A percentile compares a stretch with the other conserved stretches of the same genome.
Evolutionary conservation across 75 land plant species (phyloP).

Genomic region (Pinus taeda): DNA sequence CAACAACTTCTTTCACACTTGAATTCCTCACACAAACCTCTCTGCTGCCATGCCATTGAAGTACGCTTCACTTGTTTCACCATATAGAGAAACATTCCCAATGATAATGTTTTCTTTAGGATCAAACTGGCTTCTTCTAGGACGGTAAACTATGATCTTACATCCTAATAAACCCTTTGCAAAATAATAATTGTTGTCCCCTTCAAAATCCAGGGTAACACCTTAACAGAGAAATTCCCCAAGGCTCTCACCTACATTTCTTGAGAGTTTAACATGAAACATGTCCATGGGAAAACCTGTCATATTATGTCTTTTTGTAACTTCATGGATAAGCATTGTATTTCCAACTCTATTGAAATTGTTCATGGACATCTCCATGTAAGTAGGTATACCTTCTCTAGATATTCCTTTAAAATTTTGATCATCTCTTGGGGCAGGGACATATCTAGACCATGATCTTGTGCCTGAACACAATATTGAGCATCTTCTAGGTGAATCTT

Average conservation of each 20-base stretch:
- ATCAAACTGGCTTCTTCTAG: too few relatives aligned
- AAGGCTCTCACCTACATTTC: slow-evolving; percentile 95
- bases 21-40: too few relatives aligned
- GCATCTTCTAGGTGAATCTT: slow-evolving; percentile 96
- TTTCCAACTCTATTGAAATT: slow-evolving; percentile 95
- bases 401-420: slow-evolving; percentile 52
- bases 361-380: slow-evolving; percentile 66
- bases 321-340: slow-evolving; percentile 98
- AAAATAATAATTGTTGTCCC: slow-evolving; percentile 98
- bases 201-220: slow-evolving; percentile 92
- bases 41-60: too few relatives aligned
- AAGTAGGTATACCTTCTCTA: slow-evolving; percentile 68
- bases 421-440: slow-evolving; percentile 83
- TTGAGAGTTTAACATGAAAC: slow-evolving; percentile 76
- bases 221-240: slow-evolving; percentile 97
- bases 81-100: too few relatives aligned
- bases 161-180: neutral
- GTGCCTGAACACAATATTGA: slow-evolving; percentile 83
- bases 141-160: too few relatives aligned
- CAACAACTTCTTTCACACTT: too few relatives aligned
- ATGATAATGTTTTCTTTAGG: too few relatives aligned
- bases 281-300: slow-evolving; percentile 77
- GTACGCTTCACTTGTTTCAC: too few relatives aligned
- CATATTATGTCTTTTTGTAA: slow-evolving; percentile 75
- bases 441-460: slow-evolving; percentile 90